A percentile compares a stretch with the other conserved stretches of the same genome.
Evolutionary conservation across 257 asterid genomes (phyloP).

Genomic region (Ilex asprella): DNA sequence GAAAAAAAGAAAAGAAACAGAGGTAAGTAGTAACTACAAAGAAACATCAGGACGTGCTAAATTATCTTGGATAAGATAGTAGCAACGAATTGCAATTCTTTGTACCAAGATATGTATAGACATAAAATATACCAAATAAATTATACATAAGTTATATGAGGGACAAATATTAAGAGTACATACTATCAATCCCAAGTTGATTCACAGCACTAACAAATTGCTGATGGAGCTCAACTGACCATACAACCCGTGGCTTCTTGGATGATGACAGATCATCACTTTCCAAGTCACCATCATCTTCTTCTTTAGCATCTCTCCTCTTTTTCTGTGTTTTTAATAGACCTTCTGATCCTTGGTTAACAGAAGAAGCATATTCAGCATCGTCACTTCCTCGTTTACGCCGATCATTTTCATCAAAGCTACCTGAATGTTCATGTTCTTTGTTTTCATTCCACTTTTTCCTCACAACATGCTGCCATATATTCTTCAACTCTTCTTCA

Average conservation of each 20-base stretch:
- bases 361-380: constrained; percentile 59
- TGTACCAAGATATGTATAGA: background rate
- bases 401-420: constrained; percentile 51
- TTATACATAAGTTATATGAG: background rate
- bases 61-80: too few relatives aligned
- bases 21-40: too few relatives aligned
- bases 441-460: constrained; percentile 52
- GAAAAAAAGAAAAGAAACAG: background rate
- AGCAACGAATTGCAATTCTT: too few relatives aligned
- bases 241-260: constrained; percentile 86
- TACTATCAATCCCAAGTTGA: constrained; percentile 89
- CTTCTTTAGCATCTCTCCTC: constrained; percentile 60
- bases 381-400: constrained; percentile 40
- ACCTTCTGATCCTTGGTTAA: constrained; percentile 45
- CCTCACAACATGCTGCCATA: constrained; percentile 94
- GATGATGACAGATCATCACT: constrained; percentile 53
- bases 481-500: constrained; percentile 70
- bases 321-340: constrained; percentile 38
- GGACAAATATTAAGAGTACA: constrained; percentile 20
- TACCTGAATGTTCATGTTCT: constrained; percentile 49
- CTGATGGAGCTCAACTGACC: constrained; percentile 96
- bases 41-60: too few relatives aligned
- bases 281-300: constrained; percentile 53
- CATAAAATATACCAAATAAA: background rate
- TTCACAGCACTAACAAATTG: constrained; percentile 82